Percentiles rank a stretch among this genome's conserved stretches.
These are phyloP conservation scores for Cordyceps javanica DNA, from an alignment of 2,329 filamentous ascomycete species.

Conservation along the genomic window DNA sequence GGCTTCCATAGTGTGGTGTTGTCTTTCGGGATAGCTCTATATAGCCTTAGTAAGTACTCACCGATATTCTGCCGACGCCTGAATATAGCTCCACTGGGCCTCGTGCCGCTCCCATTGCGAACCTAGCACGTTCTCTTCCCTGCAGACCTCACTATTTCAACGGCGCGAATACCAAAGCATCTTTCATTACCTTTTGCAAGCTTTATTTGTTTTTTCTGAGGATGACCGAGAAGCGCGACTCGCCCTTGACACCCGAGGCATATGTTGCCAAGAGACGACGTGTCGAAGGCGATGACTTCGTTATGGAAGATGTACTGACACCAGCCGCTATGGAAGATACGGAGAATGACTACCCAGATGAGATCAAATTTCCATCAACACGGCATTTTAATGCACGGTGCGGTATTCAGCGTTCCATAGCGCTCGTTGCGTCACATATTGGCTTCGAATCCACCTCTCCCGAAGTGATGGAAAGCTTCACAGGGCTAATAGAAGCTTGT, in stretches of 20 bases:
- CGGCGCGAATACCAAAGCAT: not conserved
- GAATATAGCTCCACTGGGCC: not conserved
- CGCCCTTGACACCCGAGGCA: not conserved
- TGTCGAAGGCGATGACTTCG: constrained; percentile 1
- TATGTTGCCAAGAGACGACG: constrained; percentile 1
- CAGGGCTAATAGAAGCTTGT: constrained; percentile 52
- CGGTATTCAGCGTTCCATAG: constrained; percentile 49
- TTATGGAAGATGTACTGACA: constrained; percentile 1
- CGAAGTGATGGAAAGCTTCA: constrained; percentile 54
- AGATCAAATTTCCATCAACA: constrained; percentile 20
- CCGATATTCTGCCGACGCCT: too few relatives aligned
- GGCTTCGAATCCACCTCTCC: constrained; percentile 50
- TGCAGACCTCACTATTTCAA: not conserved
- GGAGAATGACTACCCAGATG: constrained; percentile 16
- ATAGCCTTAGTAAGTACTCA: too few relatives aligned
- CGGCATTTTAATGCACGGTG: constrained; percentile 27
- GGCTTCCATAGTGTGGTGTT: too few relatives aligned
- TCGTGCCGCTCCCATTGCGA: not conserved
- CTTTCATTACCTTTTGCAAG: not conserved
- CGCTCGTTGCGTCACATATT: constrained; percentile 48
- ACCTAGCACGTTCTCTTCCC: not conserved
- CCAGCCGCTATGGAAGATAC: not conserved
- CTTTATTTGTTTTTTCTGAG: not conserved
- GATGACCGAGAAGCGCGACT: constrained; percentile 4
- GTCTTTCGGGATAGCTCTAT: too few relatives aligned